Conservation (phyloP, 371 early-diverging fungal species). For the Mucor sp. region DNA sequence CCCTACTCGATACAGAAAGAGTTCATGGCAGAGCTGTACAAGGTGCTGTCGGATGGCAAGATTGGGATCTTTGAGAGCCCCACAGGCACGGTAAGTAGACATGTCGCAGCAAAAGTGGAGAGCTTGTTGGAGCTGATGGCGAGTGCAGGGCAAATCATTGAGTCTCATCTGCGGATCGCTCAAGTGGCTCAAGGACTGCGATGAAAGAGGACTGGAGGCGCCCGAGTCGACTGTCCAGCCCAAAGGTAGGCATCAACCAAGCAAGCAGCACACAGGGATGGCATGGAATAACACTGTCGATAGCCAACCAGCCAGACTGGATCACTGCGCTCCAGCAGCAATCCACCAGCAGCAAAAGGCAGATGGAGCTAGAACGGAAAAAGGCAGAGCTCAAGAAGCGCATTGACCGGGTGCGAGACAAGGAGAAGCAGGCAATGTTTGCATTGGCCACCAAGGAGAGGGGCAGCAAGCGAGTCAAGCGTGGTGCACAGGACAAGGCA, state of each 20-base stretch:
- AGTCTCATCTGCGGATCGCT: conserved; percentile 85
- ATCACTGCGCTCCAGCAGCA: conserved; percentile 30
- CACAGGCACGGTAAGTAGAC: conserved; percentile 77
- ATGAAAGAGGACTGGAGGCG: conserved; percentile 4
- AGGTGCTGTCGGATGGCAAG: conserved; percentile 64
- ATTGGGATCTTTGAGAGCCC: conserved; percentile 90
- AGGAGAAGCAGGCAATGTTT: background rate
- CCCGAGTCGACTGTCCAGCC: background rate
- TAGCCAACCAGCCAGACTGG: conserved; percentile 51
- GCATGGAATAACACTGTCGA: background rate
- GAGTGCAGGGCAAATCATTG: conserved; percentile 78
- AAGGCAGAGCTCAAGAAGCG: conserved; percentile 29
- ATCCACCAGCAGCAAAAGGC: conserved; percentile 13
- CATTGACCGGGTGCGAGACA: conserved; percentile 35
- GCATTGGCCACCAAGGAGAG: conserved; percentile 13
- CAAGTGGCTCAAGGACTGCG: conserved; percentile 76
- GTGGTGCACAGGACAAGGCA: background rate
- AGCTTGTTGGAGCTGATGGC: background rate
- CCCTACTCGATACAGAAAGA: conserved; percentile 82
- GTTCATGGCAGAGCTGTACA: conserved; percentile 79
- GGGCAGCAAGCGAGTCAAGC: conserved; percentile 8
- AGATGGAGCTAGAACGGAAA: conserved; percentile 14
- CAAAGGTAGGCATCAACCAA: conserved; percentile 1
- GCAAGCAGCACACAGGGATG: background rate
- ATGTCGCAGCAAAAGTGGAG: background rate